Conservation (phyloP, 495 filamentous ascomycete species). For the Penicillium coffeae region DNA sequence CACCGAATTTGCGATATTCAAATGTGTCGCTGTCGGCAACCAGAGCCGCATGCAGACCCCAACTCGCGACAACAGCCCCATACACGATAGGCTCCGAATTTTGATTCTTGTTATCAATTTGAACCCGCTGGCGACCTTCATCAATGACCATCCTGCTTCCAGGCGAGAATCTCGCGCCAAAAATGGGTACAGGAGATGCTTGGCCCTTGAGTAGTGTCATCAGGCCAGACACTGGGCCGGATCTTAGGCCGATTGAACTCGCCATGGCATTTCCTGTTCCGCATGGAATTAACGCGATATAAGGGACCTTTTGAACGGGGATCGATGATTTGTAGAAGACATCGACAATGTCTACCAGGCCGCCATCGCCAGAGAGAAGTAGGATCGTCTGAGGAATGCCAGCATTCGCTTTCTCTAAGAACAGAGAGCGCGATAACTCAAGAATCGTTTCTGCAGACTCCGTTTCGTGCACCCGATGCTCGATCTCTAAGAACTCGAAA, state of each 20-base stretch:
- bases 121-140: conserved; percentile 30
- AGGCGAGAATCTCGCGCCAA: conserved; percentile 62
- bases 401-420: conserved; percentile 46
- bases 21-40: conserved; percentile 84
- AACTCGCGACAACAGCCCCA: conserved; percentile 81
- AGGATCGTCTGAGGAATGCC: conserved; percentile 57
- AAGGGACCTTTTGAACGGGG: conserved; percentile 34
- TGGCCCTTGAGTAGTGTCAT: conserved; percentile 46
- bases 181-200: conserved; percentile 45
- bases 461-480: conserved; percentile 54
- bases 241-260: conserved; percentile 52
- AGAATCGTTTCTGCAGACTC: conserved; percentile 54
- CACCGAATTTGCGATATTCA: conserved; percentile 69
- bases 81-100: conserved; percentile 41
- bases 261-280: conserved; percentile 91
- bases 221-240: conserved; percentile 24
- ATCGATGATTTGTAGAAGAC: conserved; percentile 37
- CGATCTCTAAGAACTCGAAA: conserved; percentile 42
- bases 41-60: conserved; percentile 81
- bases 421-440: conserved; percentile 50
- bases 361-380: conserved; percentile 83
- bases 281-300: conserved; percentile 64
- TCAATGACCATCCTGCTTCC: conserved; percentile 46
- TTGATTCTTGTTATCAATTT: conserved; percentile 13
- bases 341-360: conserved; percentile 74